These are phyloP conservation scores for Fabrea salina DNA, from an alignment of 169 alveolate species.

Conservation along the genomic window DNA sequence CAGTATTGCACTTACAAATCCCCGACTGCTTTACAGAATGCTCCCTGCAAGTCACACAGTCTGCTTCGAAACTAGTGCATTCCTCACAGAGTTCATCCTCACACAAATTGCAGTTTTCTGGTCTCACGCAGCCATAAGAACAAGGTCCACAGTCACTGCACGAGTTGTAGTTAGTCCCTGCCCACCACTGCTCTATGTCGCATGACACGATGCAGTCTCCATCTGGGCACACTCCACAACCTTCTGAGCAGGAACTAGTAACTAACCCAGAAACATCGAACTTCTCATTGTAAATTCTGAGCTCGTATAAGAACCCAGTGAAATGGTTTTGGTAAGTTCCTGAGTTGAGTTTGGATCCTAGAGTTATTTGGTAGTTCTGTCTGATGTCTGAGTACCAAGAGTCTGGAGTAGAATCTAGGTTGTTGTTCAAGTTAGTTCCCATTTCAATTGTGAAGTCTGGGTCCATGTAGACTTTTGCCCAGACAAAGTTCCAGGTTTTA, in stretches of 20 bases:
- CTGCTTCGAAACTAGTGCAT: background rate
- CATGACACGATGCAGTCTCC: background rate
- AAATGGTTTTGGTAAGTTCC: background rate
- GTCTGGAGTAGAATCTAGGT: too few species aligned
- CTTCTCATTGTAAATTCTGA: background rate
- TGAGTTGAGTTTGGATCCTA: background rate
- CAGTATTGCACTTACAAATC: background rate
- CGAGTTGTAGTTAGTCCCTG: background rate
- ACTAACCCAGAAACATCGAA: too few species aligned
- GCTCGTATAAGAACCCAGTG: background rate
- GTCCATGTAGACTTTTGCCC: too few species aligned
- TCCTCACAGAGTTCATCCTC: background rate
- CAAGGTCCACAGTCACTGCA: background rate
- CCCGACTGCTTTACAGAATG: background rate
- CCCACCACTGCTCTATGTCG: background rate
- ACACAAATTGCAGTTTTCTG: constrained; percentile 3
- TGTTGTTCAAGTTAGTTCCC: too few species aligned
- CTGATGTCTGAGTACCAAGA: too few species aligned
- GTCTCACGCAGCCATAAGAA: constrained; percentile 30
- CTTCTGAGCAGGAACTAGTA: too few species aligned
- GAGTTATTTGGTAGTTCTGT: too few species aligned
- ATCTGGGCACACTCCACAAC: background rate
- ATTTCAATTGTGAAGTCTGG: too few species aligned
- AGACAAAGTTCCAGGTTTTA: too few species aligned
- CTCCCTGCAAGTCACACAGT: background rate